These are phyloP conservation scores for Drechslerella dactyloides DNA, from an alignment of 2,329 filamentous ascomycete genomes.

Conservation along the genomic window DNA sequence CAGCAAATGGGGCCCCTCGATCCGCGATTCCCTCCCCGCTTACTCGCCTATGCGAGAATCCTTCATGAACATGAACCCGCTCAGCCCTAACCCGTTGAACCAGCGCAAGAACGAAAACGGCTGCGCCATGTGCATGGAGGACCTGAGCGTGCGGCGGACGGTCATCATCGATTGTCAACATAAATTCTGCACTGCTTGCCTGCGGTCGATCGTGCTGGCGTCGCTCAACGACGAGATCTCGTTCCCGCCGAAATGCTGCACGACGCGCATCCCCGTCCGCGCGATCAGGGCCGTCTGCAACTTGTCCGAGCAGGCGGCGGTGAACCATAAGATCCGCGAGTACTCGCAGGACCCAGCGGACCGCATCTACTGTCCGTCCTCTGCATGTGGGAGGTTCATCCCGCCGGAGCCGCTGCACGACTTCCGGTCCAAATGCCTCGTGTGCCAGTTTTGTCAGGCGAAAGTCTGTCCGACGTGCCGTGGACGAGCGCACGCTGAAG, in stretches of 20 bases:
- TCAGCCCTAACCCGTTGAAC: conserved; percentile 8
- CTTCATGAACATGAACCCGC: too few species aligned
- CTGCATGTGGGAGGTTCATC: conserved; percentile 29
- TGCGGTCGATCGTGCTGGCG: conserved; percentile 39
- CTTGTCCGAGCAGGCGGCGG: conserved; percentile 34
- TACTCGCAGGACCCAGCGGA: conserved; percentile 38
- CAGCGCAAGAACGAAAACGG: conserved; percentile 31
- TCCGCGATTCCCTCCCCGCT: conserved; percentile 38
- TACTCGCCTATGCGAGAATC: conserved; percentile 48
- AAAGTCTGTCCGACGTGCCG: conserved; percentile 36
- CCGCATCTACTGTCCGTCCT: conserved; percentile 34
- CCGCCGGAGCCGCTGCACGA: conserved; percentile 46
- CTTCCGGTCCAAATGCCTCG: conserved; percentile 44
- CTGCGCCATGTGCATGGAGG: conserved; percentile 49
- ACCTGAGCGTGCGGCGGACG: conserved; percentile 33
- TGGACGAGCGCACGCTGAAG: conserved; percentile 31
- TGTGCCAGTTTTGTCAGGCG: conserved; percentile 45
- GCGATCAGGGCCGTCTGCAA: conserved; percentile 35
- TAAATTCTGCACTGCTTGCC: conserved; percentile 42
- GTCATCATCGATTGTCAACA: conserved; percentile 38
- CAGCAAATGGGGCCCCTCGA: conserved; percentile 44
- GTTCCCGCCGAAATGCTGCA: conserved; percentile 49
- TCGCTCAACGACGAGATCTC: conserved; percentile 45
- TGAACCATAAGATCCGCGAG: conserved; percentile 48
- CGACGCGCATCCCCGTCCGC: conserved; percentile 36